phyloP scores from a whole-genome alignment of 2,329 filamentous ascomycete species.

The Hypoxylon sp. region DNA sequence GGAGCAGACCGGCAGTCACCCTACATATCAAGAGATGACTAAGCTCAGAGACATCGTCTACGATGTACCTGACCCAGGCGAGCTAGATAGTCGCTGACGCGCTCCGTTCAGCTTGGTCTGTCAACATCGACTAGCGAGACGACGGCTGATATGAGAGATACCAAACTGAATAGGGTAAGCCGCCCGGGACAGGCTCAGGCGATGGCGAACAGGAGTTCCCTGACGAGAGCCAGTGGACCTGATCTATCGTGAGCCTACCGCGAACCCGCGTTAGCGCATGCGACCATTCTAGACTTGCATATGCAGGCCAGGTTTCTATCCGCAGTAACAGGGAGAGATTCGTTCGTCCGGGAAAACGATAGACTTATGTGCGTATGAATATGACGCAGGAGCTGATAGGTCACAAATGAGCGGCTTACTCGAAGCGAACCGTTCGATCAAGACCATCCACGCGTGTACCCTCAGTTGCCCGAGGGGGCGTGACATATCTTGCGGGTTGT shows the following conservation, averaged over 20 bases:
- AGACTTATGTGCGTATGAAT: too few relatives aligned
- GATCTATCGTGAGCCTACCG: constrained; percentile 14
- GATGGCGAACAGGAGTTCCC: constrained; percentile 8
- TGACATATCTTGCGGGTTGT: too few relatives aligned
- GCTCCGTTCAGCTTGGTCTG: constrained; percentile 7
- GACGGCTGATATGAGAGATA: constrained; percentile 19
- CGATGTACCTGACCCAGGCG: too few relatives aligned
- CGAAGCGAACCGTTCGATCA: constrained; percentile 13
- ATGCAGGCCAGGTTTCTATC: constrained; percentile 17
- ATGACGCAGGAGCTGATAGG: constrained; percentile 14
- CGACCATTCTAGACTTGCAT: constrained; percentile 18
- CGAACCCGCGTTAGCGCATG: constrained; percentile 17
- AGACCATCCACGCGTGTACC: constrained; percentile 2
- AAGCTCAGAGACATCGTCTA: not conserved
- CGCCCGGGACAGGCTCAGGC: not conserved
- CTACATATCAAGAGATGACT: not conserved
- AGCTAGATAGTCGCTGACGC: constrained; percentile 8
- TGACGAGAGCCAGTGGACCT: constrained; percentile 12
- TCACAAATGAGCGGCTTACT: constrained; percentile 9
- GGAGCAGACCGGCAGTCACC: not conserved
- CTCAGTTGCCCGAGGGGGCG: constrained; percentile 1
- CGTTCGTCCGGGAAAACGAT: not conserved
- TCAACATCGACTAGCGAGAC: constrained; percentile 1
- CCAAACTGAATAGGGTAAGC: constrained; percentile 7
- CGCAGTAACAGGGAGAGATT: not conserved